Percentiles rank a stretch among this genome's conserved stretches.
These are phyloP conservation scores for Nicotiana knightiana DNA, from an alignment of 257 asterid species.

Conservation along the genomic window DNA sequence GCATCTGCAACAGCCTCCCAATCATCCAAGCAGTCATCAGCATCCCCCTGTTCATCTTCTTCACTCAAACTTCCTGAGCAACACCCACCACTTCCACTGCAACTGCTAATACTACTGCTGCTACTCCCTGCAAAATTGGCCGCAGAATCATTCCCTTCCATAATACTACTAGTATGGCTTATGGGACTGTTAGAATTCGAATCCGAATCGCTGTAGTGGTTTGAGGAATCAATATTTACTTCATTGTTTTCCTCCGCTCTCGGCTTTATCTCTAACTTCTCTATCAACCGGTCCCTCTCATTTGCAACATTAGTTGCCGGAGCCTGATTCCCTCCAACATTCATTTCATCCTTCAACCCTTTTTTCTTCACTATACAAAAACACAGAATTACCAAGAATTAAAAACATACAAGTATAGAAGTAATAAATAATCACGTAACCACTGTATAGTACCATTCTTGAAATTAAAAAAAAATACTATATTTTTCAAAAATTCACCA, in stretches of 20 bases:
- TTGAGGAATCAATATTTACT: slow-evolving; percentile 30
- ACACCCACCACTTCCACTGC: slow-evolving; percentile 54
- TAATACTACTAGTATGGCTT: slow-evolving; percentile 55
- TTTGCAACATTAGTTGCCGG: slow-evolving; percentile 21
- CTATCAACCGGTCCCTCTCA: slow-evolving; percentile 23
- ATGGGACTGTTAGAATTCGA: slow-evolving; percentile 55
- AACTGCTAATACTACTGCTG: slow-evolving; percentile 36
- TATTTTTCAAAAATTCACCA: not conserved
- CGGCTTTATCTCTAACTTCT: slow-evolving; percentile 53
- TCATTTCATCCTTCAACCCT: slow-evolving; percentile 47
- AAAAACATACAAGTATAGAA: not conserved
- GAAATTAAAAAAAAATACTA: not conserved
- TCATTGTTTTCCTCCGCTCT: slow-evolving; percentile 37
- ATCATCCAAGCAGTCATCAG: slow-evolving; percentile 75
- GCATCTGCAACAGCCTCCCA: slow-evolving; percentile 99
- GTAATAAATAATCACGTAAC: not conserved
- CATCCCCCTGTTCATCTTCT: slow-evolving; percentile 52
- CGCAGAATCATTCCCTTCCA: slow-evolving; percentile 51
- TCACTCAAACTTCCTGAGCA: slow-evolving; percentile 54
- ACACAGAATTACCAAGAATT: slow-evolving; percentile 5
- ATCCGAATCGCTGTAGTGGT: slow-evolving; percentile 52
- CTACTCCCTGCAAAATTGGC: slow-evolving; percentile 58
- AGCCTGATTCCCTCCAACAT: slow-evolving; percentile 22
- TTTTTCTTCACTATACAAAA: slow-evolving; percentile 54
- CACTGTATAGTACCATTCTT: not conserved